These are phyloP conservation scores for Tulasnella calospora DNA, from an alignment of 768 basidiomycete species.

Conservation along the genomic window DNA sequence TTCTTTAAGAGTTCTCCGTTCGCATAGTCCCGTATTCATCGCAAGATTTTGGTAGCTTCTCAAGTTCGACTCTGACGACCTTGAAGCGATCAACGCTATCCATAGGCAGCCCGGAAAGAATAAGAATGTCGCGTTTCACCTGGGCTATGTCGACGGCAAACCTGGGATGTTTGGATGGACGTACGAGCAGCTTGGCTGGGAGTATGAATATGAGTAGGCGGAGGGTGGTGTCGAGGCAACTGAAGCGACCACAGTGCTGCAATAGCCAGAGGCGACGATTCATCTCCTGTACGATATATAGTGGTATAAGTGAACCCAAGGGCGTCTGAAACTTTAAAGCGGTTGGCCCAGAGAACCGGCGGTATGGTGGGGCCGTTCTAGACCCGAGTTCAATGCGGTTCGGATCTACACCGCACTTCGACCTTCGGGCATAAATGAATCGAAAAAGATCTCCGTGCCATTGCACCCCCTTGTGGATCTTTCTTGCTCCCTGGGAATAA, in stretches of 20 bases:
- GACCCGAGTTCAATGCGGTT: too few species aligned
- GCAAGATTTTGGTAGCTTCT: not conserved
- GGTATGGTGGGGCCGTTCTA: too few species aligned
- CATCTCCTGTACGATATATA: too few species aligned
- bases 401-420: too few species aligned
- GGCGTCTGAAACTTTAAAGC: too few species aligned
- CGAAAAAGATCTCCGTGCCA: not conserved
- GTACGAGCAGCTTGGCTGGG: slow-evolving; percentile 14
- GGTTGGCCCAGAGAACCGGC: too few species aligned
- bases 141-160: not conserved
- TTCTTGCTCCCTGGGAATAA: slow-evolving; percentile 39
- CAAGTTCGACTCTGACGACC: not conserved
- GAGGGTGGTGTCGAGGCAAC: too few species aligned
- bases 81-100: slow-evolving; percentile 11
- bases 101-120: slow-evolving; percentile 21
- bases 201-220: not conserved
- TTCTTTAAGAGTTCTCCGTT: not conserved
- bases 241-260: too few species aligned
- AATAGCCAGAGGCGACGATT: too few species aligned
- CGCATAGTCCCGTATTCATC: not conserved
- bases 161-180: slow-evolving; percentile 11
- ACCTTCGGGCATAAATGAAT: too few species aligned
- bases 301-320: too few species aligned
- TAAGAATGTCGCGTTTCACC: not conserved
- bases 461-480: not conserved